Evolutionary conservation across 2,329 filamentous ascomycete genomes (phyloP).

Genomic region (Microsporum audouinii): DNA sequence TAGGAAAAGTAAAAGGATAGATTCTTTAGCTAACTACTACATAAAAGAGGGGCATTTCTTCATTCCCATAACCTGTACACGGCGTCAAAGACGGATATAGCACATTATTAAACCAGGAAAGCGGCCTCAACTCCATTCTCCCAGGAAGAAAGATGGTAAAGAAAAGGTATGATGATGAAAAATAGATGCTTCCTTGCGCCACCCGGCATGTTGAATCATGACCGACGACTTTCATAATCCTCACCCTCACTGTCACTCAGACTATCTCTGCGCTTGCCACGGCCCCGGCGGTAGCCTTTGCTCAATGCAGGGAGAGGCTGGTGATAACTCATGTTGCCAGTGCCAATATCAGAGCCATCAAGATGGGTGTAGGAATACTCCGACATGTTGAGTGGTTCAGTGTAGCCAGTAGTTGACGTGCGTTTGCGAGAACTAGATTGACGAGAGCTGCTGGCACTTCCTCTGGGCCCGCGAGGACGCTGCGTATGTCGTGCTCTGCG

Average conservation of each 20-base stretch:
- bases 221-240: conserved; percentile 20
- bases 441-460: conserved; percentile 18
- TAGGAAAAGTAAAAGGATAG: not conserved
- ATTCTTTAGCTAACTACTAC: not conserved
- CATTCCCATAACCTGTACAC: not conserved
- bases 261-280: conserved; percentile 40
- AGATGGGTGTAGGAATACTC: conserved; percentile 34
- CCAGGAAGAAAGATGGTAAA: not conserved
- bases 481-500: conserved; percentile 2
- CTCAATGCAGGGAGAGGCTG: conserved; percentile 47
- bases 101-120: not conserved
- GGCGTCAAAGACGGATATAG: not conserved
- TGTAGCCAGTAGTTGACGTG: conserved; percentile 32
- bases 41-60: not conserved
- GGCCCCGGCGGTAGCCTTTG: conserved; percentile 31
- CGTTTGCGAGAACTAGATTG: conserved; percentile 29
- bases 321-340: conserved; percentile 45
- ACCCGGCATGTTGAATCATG: not conserved
- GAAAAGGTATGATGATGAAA: not conserved
- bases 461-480: conserved; percentile 13
- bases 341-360: conserved; percentile 30
- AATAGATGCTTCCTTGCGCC: not conserved
- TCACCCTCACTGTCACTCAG: conserved; percentile 44
- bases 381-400: conserved; percentile 35
- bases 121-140: not conserved